Conservation (phyloP, 2,329 filamentous ascomycete genomes). For the Juglanconis juglandina region DNA sequence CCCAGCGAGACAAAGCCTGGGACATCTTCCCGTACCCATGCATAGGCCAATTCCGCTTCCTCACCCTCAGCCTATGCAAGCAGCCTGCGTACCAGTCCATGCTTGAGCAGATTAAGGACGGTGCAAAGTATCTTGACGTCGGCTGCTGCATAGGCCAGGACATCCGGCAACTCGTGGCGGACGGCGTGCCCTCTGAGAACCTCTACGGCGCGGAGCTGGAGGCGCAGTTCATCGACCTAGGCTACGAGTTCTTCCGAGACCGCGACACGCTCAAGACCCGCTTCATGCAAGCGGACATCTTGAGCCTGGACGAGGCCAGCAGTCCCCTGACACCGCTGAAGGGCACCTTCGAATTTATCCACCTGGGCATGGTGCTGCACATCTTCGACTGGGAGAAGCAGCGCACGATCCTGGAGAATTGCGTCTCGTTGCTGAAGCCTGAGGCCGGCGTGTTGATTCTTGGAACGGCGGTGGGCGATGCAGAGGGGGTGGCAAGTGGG, state of each 20-base stretch:
- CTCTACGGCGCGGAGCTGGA: constrained; percentile 37
- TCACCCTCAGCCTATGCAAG: constrained; percentile 32
- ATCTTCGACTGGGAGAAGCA: constrained; percentile 30
- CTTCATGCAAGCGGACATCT: constrained; percentile 26
- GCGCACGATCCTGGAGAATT: constrained; percentile 22
- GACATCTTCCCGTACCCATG: constrained; percentile 36
- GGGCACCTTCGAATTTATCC: constrained; percentile 27
- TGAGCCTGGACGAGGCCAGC: constrained; percentile 20
- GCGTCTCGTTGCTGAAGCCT: constrained; percentile 24
- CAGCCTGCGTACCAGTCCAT: constrained; percentile 29
- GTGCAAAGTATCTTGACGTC: constrained; percentile 34
- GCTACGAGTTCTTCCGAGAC: constrained; percentile 34
- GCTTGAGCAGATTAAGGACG: constrained; percentile 25
- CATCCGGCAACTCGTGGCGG: constrained; percentile 38
- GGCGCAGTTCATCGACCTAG: constrained; percentile 29
- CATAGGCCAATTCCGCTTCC: constrained; percentile 36
- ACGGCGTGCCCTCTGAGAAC: constrained; percentile 35
- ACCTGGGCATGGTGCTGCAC: constrained; percentile 30
- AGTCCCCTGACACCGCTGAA: constrained; percentile 20
- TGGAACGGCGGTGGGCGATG: constrained; percentile 17
- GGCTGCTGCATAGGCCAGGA: constrained; percentile 45
- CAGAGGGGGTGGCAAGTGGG: constrained; percentile 5
- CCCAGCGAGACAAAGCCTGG: constrained; percentile 35
- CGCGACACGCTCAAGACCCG: constrained; percentile 18
- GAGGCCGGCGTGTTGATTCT: constrained; percentile 15